Evolutionary conservation across 345 rosid genomes (phyloP).

Genomic region (Corchorus olitorius): DNA sequence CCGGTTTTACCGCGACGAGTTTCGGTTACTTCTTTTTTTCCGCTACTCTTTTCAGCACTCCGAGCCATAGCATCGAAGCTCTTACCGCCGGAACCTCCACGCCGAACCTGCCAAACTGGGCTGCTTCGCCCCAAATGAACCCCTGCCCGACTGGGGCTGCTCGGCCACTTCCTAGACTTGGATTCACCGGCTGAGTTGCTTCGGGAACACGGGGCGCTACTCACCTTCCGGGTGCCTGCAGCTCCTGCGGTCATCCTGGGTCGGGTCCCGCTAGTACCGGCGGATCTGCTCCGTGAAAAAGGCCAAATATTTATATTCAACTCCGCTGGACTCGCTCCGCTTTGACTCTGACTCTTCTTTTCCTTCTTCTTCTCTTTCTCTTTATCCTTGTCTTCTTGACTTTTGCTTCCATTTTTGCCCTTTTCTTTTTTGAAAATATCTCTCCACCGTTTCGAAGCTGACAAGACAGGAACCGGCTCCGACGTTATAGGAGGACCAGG

Average conservation of each 20-base stretch:
- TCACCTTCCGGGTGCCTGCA: slow-evolving; percentile 52
- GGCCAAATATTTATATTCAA: slow-evolving; percentile 83
- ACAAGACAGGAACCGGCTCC: slow-evolving; percentile 13
- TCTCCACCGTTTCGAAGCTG: slow-evolving; percentile 70
- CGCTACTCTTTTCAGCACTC: slow-evolving; percentile 26
- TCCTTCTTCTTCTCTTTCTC: slow-evolving; percentile 30
- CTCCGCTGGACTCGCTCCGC: slow-evolving; percentile 43
- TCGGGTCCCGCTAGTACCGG: slow-evolving; percentile 55
- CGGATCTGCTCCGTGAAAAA: slow-evolving; percentile 83
- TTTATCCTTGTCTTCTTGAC: slow-evolving; percentile 27
- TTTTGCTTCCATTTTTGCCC: slow-evolving; percentile 35
- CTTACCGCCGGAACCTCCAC: slow-evolving; percentile 26
- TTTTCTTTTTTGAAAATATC: slow-evolving; percentile 56
- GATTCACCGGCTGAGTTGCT: slow-evolving; percentile 68
- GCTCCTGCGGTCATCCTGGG: slow-evolving; percentile 42
- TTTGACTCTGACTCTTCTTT: slow-evolving; percentile 35
- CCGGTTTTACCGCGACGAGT: slow-evolving; percentile 31
- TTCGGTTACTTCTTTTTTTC: slow-evolving; percentile 30
- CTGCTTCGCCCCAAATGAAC: slow-evolving; percentile 75
- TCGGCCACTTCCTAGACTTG: slow-evolving; percentile 62
- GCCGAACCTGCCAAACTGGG: slow-evolving; percentile 79
- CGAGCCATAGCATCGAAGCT: slow-evolving; percentile 24
- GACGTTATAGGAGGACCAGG: slow-evolving; percentile 15
- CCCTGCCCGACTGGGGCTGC: slow-evolving; percentile 64
- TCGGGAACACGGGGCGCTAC: slow-evolving; percentile 84